Percentiles rank a stretch among this genome's conserved stretches.
phyloP scores from a whole-genome alignment of 768 basidiomycete species.

The Arthromyces matolae region DNA sequence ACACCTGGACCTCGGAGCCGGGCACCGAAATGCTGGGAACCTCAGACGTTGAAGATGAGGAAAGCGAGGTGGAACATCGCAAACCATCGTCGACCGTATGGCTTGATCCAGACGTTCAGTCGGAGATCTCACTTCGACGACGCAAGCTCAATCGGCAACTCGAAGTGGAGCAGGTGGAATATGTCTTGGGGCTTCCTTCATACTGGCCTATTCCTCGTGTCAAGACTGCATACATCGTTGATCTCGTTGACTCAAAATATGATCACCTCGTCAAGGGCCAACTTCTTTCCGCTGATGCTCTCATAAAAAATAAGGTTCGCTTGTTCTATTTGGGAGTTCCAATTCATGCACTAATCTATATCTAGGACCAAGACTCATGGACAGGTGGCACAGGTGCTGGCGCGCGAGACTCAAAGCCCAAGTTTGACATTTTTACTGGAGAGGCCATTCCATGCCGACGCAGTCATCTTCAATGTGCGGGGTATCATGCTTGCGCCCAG shows the following conservation, averaged over 20 bases:
- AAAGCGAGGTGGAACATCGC: not conserved
- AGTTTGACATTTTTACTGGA: not conserved
- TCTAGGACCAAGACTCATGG: constrained; percentile 5
- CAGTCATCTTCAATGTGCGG: not conserved
- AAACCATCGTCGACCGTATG: not conserved
- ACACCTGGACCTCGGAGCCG: not conserved
- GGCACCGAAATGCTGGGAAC: not conserved
- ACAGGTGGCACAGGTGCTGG: not conserved
- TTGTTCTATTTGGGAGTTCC: not conserved
- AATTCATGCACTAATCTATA: not conserved
- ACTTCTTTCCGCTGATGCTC: constrained; percentile 12
- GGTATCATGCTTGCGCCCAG: constrained; percentile 2
- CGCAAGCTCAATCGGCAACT: not conserved
- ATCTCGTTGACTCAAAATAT: constrained; percentile 14
- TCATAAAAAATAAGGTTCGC: constrained; percentile 20
- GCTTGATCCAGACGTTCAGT: not conserved
- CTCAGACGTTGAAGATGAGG: not conserved
- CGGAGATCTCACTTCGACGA: not conserved
- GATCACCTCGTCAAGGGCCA: constrained; percentile 9
- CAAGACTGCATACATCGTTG: constrained; percentile 15
- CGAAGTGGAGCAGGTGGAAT: constrained; percentile 16
- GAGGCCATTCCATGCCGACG: constrained; percentile 1
- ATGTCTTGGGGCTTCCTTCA: constrained; percentile 4
- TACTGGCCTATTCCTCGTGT: constrained; percentile 13
- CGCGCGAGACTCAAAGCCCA: not conserved